Evolutionary conservation across 306 rosid species (phyloP).

Genomic region (Pueraria montana): DNA sequence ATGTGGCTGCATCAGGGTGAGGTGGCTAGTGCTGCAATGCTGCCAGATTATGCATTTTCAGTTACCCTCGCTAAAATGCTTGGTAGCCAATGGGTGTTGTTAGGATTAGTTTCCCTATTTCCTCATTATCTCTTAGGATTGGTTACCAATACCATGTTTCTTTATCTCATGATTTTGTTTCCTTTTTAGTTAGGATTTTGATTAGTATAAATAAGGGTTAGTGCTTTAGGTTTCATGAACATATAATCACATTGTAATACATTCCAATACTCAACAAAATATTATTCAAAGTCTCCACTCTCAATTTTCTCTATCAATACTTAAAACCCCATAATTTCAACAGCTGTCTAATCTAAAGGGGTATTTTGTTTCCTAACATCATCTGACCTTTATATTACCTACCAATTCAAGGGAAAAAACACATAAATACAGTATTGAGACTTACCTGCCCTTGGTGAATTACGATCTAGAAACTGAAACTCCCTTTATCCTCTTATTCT

Average conservation of each 20-base stretch:
- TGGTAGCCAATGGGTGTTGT: not conserved
- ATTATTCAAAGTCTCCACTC: not conserved
- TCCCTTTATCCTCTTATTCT: constrained; percentile 2
- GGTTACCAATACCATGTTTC: not conserved
- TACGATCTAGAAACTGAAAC: constrained; percentile 26
- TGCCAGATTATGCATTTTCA: not conserved
- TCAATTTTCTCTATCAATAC: not conserved
- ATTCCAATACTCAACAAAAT: not conserved
- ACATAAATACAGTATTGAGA: not conserved
- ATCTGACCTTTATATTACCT: not conserved
- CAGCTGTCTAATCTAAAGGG: not conserved
- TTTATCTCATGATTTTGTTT: not conserved
- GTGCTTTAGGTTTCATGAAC: not conserved
- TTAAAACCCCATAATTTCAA: not conserved
- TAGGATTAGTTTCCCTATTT: not conserved
- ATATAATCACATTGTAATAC: not conserved
- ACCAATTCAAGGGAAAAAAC: not conserved
- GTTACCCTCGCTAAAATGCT: not conserved
- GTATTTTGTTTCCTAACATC: constrained; percentile 4
- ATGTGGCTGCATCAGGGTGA: no score
- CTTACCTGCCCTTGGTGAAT: not conserved
- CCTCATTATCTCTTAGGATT: not conserved
- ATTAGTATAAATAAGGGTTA: not conserved
- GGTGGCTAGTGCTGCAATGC: no score
- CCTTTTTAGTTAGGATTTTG: not conserved